Evolutionary conservation across 208 protist genomes (phyloP), one percentile per base, ranked within the genome.

Genomic region (Angomonas deanei): DNA sequence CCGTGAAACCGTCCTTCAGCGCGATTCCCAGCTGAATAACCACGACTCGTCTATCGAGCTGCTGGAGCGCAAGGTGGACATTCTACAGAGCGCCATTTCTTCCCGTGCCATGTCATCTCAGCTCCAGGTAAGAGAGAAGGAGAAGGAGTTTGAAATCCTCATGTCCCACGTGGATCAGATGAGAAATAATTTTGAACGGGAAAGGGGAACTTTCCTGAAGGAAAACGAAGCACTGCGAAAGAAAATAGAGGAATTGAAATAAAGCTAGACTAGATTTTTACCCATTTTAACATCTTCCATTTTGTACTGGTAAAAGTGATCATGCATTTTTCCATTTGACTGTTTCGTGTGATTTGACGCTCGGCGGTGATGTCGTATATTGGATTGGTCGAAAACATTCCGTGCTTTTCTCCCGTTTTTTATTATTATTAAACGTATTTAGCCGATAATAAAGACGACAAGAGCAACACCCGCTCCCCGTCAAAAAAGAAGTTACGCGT

Each of bases 1-100:
- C 5, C 84, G 82, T 17, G 72, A 85, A 34, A 88, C 76, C 10
- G 68, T 90, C 10, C 33, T 74, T 26, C 73, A 90, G 48, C 84
- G 84, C 39, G 84, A 94, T 38, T 57, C 73, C 31, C 82, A 89
- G 71, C 73, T 94, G 11, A 77, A 84, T 30, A 66, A 66, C 32
- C 69, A 85, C 67, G 88, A 94, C 68, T 73, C 74, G 13, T 78
- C 80, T 48, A 69, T 94, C 3, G 84, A 94, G 71, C 72, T 86
- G 63, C 67, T 92, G 50, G 84, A 91, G 61, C 60, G 64, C 11
- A 94, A 92, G 68, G 71, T 88, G 15, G 15, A 64, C 21, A 78
- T 94, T 56, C 61, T 94, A 32, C 78, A 86, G 64, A 80, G 69
- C 55, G 88, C 84, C 5, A 82, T 92, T 46, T 66, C 74, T 10